phyloP scores from a whole-genome alignment of 805 yeast species.

The Barnettozyma botsteinii region DNA sequence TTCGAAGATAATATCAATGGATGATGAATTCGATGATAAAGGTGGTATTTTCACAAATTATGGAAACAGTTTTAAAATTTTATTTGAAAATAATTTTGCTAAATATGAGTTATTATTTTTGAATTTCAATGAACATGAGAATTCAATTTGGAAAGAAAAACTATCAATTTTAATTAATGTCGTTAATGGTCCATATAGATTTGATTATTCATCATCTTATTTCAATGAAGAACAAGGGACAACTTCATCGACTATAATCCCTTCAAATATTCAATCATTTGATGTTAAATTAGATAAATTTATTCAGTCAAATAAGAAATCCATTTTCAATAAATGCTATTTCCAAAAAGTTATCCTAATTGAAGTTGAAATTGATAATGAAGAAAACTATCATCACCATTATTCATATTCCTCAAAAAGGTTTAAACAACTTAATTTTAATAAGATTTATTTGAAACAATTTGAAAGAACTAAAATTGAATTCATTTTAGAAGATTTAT shows the following conservation, averaged over 20 bases:
- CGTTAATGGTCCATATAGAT: slow-evolving; percentile 30
- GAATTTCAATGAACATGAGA: slow-evolving; percentile 31
- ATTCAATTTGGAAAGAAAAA: slow-evolving; percentile 36
- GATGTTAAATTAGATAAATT: slow-evolving; percentile 22
- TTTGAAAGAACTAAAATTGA: slow-evolving; percentile 26
- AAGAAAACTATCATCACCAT: slow-evolving; percentile 6
- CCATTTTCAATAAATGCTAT: slow-evolving; percentile 20
- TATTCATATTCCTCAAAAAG: slow-evolving; percentile 6
- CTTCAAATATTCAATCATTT: slow-evolving; percentile 14
- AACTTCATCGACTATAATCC: slow-evolving; percentile 19
- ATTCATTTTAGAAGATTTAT: slow-evolving; percentile 26
- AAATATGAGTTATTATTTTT: slow-evolving; percentile 41
- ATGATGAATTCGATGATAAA: slow-evolving; percentile 24
- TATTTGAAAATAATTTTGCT: slow-evolving; percentile 38
- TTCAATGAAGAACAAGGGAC: slow-evolving; percentile 21
- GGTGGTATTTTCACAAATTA: slow-evolving; percentile 29
- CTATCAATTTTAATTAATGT: slow-evolving; percentile 25
- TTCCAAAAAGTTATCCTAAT: slow-evolving; percentile 24
- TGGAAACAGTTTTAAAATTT: slow-evolving; percentile 35
- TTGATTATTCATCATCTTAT: slow-evolving; percentile 26
- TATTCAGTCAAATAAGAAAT: background rate
- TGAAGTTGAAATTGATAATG: slow-evolving; percentile 10
- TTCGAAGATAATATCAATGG: slow-evolving; percentile 21
- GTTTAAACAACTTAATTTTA: slow-evolving; percentile 1
- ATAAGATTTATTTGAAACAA: slow-evolving; percentile 10